Conservation (phyloP, 768 basidiomycete genomes). For the Agaricus sinodeliciosus region DNA sequence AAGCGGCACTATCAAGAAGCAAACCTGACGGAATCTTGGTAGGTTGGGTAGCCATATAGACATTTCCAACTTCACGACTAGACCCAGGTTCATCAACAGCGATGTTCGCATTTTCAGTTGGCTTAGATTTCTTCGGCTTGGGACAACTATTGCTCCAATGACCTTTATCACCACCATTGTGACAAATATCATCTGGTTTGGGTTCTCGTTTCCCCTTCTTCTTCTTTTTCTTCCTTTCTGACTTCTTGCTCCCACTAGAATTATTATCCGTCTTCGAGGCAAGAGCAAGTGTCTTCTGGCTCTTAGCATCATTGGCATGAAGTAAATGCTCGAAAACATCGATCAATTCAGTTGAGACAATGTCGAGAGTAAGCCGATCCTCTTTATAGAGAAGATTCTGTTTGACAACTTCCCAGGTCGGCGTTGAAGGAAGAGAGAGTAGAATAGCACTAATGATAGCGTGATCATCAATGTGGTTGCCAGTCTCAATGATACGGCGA, state of each 20-base stretch:
- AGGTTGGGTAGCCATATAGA: too few relatives aligned
- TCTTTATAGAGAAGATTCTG: not conserved
- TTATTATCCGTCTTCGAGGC: too few relatives aligned
- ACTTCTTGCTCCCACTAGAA: too few relatives aligned
- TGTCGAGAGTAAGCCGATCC: not conserved
- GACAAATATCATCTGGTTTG: too few relatives aligned
- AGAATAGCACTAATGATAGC: not conserved
- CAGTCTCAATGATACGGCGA: constrained; percentile 6
- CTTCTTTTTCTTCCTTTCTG: too few relatives aligned
- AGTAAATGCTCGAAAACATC: not conserved
- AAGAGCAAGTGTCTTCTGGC: too few relatives aligned
- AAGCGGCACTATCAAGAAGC: constrained; percentile 12
- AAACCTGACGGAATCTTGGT: not conserved
- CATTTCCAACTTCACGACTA: constrained; percentile 8
- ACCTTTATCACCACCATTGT: too few relatives aligned
- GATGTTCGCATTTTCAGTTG: too few relatives aligned
- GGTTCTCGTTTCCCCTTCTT: too few relatives aligned
- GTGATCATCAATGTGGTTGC: not conserved
- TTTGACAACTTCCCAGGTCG: not conserved
- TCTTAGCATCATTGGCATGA: too few relatives aligned
- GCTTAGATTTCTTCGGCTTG: too few relatives aligned
- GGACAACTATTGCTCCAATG: too few relatives aligned
- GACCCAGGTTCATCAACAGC: not conserved
- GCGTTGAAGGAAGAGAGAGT: not conserved
- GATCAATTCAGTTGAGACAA: not conserved